Evolutionary conservation across 2,329 filamentous ascomycete genomes (phyloP).

Genomic region (Chalaropsis ovoidea): DNA sequence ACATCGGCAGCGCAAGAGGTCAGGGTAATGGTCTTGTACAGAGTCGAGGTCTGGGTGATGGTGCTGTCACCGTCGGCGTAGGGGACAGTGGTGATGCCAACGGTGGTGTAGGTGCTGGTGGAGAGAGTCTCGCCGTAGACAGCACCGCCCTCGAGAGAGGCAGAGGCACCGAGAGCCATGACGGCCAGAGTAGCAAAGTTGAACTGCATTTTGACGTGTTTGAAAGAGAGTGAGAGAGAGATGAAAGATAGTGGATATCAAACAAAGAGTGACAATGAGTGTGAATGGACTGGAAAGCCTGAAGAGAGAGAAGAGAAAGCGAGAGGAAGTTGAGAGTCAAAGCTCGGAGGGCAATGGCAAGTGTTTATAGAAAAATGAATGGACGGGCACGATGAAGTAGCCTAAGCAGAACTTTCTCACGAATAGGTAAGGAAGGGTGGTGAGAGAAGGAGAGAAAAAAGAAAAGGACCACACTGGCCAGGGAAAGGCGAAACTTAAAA

Average conservation of each 20-base stretch:
- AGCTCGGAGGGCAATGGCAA: neutral
- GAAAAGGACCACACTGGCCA: conserved; percentile 16
- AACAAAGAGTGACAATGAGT: conserved; percentile 21
- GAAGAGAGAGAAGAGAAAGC: neutral
- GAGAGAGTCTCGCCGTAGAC: neutral
- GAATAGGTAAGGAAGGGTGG: neutral
- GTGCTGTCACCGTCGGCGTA: conserved; percentile 21
- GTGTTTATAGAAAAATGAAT: conserved; percentile 22
- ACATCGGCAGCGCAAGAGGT: conserved; percentile 26
- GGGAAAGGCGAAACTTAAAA: conserved; percentile 24
- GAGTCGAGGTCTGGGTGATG: conserved; percentile 25
- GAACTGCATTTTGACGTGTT: conserved; percentile 24
- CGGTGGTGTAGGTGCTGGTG: conserved; percentile 18
- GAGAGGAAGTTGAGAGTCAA: neutral
- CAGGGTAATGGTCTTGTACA: conserved; percentile 26
- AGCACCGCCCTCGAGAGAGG: conserved; percentile 7
- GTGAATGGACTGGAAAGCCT: neutral
- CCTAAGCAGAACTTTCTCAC: conserved; percentile 10
- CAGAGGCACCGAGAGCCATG: conserved; percentile 19
- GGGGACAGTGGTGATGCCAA: conserved; percentile 2
- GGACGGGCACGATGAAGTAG: conserved; percentile 21
- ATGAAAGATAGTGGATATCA: conserved; percentile 8
- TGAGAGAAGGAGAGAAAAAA: conserved; percentile 15
- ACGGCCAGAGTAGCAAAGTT: conserved; percentile 23
- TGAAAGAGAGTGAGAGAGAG: conserved; percentile 6